A percentile compares a stretch with the other conserved stretches of the same genome.
These are phyloP conservation scores for Ganoderma leucocontextum DNA, from an alignment of 1,284 basidiomycete species.

Conservation along the genomic window DNA sequence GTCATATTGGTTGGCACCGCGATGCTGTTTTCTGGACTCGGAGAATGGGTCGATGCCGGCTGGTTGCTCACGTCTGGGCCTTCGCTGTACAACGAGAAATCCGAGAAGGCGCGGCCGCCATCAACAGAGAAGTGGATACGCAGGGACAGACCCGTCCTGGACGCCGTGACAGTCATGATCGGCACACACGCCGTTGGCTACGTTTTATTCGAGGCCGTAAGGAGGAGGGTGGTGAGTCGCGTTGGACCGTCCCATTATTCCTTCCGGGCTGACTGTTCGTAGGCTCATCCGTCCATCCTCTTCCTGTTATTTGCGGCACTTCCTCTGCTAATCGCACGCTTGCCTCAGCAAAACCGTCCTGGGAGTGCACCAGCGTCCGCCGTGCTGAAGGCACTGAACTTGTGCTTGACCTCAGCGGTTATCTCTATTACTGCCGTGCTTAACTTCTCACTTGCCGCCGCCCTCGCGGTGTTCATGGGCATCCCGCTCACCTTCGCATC, in stretches of 20 bases:
- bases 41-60: conserved; percentile 74
- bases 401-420: conserved; percentile 83
- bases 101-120: conserved; percentile 4
- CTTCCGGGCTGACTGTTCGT: neutral
- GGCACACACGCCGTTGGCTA: conserved; percentile 62
- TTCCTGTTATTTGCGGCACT: conserved; percentile 33
- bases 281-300: neutral
- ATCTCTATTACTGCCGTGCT: conserved; percentile 87
- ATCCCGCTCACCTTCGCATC: conserved; percentile 63
- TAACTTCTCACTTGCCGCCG: conserved; percentile 87
- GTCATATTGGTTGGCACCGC: conserved; percentile 83
- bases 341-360: conserved; percentile 35
- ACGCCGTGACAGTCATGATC: conserved; percentile 60
- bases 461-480: conserved; percentile 69
- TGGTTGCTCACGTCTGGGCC: conserved; percentile 50
- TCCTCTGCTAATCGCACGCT: conserved; percentile 30
- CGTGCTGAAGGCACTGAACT: conserved; percentile 74
- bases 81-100: conserved; percentile 38
- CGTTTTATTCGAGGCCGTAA: conserved; percentile 55
- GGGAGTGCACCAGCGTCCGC: conserved; percentile 50
- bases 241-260: neutral
- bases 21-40: conserved; percentile 84
- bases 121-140: conserved; percentile 43
- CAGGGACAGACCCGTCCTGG: conserved; percentile 57
- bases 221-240: conserved; percentile 36